phyloP scores from a whole-genome alignment of 768 basidiomycete genomes.

The Neoboletus magnificus region DNA sequence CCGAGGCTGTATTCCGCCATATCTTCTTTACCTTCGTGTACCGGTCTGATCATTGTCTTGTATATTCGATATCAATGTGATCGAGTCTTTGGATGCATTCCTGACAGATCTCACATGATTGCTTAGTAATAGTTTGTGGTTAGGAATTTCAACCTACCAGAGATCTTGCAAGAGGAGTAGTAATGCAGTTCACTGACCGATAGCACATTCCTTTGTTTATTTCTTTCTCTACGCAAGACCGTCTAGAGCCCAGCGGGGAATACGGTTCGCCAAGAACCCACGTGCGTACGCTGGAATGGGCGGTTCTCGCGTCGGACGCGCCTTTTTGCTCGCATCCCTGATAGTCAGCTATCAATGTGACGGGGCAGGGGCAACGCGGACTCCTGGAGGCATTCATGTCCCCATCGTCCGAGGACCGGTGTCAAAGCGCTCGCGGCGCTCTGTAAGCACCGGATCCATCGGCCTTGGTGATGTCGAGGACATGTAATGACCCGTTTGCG shows the following conservation, averaged over 20 bases:
- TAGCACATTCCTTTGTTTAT: not conserved
- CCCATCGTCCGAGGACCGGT: constrained; percentile 17
- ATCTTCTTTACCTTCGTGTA: constrained; percentile 9
- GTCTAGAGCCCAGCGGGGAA: not conserved
- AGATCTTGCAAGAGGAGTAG: not conserved
- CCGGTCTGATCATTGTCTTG: not conserved
- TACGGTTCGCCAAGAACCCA: not conserved
- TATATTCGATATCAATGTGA: constrained; percentile 1
- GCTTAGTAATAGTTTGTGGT: not conserved
- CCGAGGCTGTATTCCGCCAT: constrained; percentile 2
- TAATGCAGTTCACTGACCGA: not conserved
- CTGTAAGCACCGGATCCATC: constrained; percentile 33
- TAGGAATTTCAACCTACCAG: too few species aligned
- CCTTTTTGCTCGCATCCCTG: constrained; percentile 7
- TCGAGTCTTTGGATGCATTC: not conserved
- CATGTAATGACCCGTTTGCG: constrained; percentile 42
- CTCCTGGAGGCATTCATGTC: constrained; percentile 22
- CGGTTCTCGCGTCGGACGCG: constrained; percentile 1
- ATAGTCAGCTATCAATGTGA: not conserved
- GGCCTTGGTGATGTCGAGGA: constrained; percentile 63
- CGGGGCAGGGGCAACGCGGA: not conserved
- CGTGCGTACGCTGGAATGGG: constrained; percentile 8
- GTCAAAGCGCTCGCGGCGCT: constrained; percentile 4
- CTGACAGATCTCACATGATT: not conserved
- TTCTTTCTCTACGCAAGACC: not conserved